Evolutionary conservation across 306 rosid genomes (phyloP), one percentile per base, ranked within the genome.

Genomic region (Sphenostylis stenocarpa): DNA sequence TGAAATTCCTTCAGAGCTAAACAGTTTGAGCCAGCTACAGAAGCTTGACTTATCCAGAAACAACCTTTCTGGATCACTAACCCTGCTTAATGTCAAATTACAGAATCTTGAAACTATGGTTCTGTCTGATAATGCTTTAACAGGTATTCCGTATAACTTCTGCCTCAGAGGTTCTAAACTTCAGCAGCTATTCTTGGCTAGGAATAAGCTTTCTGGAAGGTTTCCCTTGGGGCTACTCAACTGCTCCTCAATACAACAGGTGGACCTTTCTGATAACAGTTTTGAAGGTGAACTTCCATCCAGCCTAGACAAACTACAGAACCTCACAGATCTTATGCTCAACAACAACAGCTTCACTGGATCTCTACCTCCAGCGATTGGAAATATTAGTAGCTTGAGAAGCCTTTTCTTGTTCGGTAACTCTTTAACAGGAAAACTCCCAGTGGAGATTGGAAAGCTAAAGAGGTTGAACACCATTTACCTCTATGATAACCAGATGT

Each of bases 401-500:
- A 67, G 69, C 61, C 83, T 92, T 20, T 83, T 43, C 82, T 81
- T 90, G 71, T 92, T 90, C 75, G 90, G 66, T 23, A 92, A 92
- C 91, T 75, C 66, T 67, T 80, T 92, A 49, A 81, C 86, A 55
- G 96, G 96, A 31, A 67, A 31, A 69, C 73, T 90, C 63, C 96
- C 97, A 6, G 79, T 24, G 81, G 93, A 90, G 88, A 78, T 92
- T 52, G 97, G 96, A 76, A 88, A 82, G 84, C 89, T 92, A 36
- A 81, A 83, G 78, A 85, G 78, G 70, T 66, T 92, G 78, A 71
- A 72, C 60, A 19, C 56, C 81, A 74, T 92, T 66, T 90, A 86
- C 88, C 92, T 92, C 52, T 92, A 92, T 63, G 96, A 92, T 15
- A 92, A 92, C 85, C 96, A 88, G 78, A 86, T 92, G 87, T 84